phyloP scores from a whole-genome alignment of 2,329 filamentous ascomycete species.

The Clarireedia sp. region DNA sequence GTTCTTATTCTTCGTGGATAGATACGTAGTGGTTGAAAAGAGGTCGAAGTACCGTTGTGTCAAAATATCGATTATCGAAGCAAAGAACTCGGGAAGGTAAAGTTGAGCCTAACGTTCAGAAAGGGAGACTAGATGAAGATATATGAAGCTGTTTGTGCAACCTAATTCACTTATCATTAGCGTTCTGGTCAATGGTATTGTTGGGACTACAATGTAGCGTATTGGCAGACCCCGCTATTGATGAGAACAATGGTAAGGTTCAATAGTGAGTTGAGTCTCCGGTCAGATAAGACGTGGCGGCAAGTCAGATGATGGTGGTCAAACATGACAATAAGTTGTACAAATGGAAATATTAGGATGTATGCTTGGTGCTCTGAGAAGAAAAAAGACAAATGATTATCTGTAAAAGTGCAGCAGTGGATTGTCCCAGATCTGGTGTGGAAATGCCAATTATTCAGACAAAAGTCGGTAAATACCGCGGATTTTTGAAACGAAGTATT shows the following conservation, averaged over 20 bases:
- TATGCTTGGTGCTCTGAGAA: not conserved
- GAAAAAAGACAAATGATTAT: not conserved
- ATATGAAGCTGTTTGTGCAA: not conserved
- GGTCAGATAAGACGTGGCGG: not conserved
- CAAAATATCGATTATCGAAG: not conserved
- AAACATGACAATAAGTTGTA: not conserved
- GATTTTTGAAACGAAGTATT: too few species aligned
- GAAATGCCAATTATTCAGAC: too few species aligned
- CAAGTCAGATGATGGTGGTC: not conserved
- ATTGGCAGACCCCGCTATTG: constrained; percentile 5
- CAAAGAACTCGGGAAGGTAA: not conserved
- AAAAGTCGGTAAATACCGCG: too few species aligned
- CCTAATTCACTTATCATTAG: constrained; percentile 11
- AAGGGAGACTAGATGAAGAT: not conserved
- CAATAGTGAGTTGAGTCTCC: not conserved
- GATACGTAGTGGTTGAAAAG: not conserved
- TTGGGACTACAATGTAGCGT: not conserved
- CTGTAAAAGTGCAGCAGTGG: not conserved
- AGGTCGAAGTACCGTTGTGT: not conserved
- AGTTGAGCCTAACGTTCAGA: constrained; percentile 4
- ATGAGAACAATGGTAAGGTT: not conserved
- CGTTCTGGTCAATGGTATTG: not conserved
- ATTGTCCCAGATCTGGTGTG: too few species aligned
- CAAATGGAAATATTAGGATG: not conserved
- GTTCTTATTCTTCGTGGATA: not conserved